These are phyloP conservation scores for Auriculariales sp. DNA, from an alignment of 768 basidiomycete species.

Conservation along the genomic window DNA sequence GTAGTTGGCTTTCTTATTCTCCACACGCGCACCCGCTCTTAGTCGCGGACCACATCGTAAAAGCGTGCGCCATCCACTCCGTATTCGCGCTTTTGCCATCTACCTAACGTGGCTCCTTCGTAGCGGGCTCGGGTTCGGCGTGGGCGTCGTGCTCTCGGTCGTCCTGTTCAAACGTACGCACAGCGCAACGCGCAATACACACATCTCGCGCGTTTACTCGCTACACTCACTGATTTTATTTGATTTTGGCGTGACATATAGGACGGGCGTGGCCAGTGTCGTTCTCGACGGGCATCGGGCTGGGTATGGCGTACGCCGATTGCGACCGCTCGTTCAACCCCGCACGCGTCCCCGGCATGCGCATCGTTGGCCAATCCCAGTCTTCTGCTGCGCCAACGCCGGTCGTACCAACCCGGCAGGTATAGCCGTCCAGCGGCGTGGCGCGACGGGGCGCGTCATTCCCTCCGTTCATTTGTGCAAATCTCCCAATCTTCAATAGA, in stretches of 20 bases:
- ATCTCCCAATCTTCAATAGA: background rate
- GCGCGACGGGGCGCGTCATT: background rate
- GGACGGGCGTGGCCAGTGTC: conserved; percentile 90
- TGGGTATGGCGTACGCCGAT: conserved; percentile 79
- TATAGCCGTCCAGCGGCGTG: background rate
- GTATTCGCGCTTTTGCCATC: background rate
- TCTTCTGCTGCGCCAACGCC: conserved; percentile 13
- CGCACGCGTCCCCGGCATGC: conserved; percentile 71
- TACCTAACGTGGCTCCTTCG: conserved; percentile 7
- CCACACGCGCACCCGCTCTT: background rate
- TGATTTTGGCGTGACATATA: conserved; percentile 16
- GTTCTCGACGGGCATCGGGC: conserved; percentile 73
- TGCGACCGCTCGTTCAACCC: conserved; percentile 91
- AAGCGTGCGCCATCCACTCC: conserved; percentile 60
- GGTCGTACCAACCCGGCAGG: conserved; percentile 8
- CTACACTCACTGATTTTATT: background rate
- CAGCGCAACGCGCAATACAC: background rate
- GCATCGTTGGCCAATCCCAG: conserved; percentile 32
- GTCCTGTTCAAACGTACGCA: conserved; percentile 81
- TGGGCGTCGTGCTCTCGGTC: conserved; percentile 78
- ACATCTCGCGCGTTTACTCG: conserved; percentile 3
- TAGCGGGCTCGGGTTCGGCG: conserved; percentile 81
- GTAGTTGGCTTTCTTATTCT: background rate
- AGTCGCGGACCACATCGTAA: conserved; percentile 77
- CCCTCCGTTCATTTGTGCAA: background rate